Evolutionary conservation across 1,284 basidiomycete species (phyloP), one percentile per base, ranked within the genome.

Genomic region (Apiotrichum mycotoxinovorans): DNA sequence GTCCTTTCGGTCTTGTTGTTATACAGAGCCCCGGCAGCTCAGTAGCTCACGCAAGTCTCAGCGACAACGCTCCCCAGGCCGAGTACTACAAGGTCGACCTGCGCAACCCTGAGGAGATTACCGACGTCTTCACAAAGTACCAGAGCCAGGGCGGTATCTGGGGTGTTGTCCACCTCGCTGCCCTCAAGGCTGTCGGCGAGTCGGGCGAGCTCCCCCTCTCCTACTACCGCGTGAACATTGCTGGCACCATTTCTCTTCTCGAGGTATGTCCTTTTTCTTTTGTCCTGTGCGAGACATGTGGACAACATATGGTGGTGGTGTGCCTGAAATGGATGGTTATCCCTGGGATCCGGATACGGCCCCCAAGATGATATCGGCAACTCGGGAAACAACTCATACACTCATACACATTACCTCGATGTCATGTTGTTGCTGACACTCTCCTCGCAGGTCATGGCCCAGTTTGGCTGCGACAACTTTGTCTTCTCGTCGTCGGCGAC

Each of bases 401-500:
- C n/a, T n/a, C n/a, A n/a, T n/a, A n/a, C n/a, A n/a, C n/a, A n/a
- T n/a, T n/a, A n/a, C n/a, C n/a, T n/a, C n/a, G n/a, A n/a, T n/a
- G n/a, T n/a, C 15, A 38, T 38, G 17, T 17, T 8, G 14, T 15
- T 8, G n/a, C 41, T 42, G 41, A 42, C 20, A 23, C 10, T 22
- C 20, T 30, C 23, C n/a, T n/a, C n/a, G n/a, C 42, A 92, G 80
- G 80, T 84, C 63, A 97, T 97, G 93, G 81, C 82, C 56, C 87
- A 89, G 61, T 23, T 49, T 49, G 33, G 48, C 41, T 55, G 54
- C 52, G 48, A 62, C 60, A 53, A 53, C 49, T 81, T 98, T 62
- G 94, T 99, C 61, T 99, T 98, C 81, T 97, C 93, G 1, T 97
- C 94, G 14, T 96, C 92, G 25, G 96, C 96, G 2, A 98, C 96